Evolutionary conservation across 306 rosid genomes (phyloP).

Genomic region (Inga laurina): DNA sequence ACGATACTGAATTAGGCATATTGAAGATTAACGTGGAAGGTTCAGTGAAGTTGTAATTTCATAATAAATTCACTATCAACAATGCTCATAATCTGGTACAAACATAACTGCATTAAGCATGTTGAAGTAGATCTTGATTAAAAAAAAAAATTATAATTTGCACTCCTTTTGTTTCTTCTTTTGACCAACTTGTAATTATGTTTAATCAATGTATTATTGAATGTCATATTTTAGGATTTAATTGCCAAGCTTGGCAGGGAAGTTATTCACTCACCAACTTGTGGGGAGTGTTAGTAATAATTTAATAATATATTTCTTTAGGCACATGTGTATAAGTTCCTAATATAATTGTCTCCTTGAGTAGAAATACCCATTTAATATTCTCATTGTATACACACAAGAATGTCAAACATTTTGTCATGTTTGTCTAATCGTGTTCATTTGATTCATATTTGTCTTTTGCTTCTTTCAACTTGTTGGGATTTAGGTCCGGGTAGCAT

Average conservation of each 20-base stretch:
- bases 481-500: slow-evolving; percentile 70
- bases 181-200: background rate
- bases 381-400: background rate
- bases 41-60: background rate
- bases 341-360: background rate
- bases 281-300: background rate
- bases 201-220: background rate
- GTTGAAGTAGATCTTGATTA: background rate
- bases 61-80: background rate
- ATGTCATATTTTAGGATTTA: background rate
- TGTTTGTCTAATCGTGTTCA: slow-evolving; percentile 17
- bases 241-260: background rate
- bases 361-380: background rate
- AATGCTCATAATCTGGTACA: background rate
- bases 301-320: background rate
- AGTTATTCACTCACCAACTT: background rate
- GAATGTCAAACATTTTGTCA: background rate
- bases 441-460: slow-evolving; percentile 16
- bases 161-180: background rate
- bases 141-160: background rate
- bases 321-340: background rate
- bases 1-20: background rate
- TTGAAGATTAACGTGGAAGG: background rate
- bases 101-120: background rate
- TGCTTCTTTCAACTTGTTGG: slow-evolving; percentile 21